phyloP scores from a whole-genome alignment of 2,329 filamentous ascomycete species.

The Stagonosporopsis rhizophila region DNA sequence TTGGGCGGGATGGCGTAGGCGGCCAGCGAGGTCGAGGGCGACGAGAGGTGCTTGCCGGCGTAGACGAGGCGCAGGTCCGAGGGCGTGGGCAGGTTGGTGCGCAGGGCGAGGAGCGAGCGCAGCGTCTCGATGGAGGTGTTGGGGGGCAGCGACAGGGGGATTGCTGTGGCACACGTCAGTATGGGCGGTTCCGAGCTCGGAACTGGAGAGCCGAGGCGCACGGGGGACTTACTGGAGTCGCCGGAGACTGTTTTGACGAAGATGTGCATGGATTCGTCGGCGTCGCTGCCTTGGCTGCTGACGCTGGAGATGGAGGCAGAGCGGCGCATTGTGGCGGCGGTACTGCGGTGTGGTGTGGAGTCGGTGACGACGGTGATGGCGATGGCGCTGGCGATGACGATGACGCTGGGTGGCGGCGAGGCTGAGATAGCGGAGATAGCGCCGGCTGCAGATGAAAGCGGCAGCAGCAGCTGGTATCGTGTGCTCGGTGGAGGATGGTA shows the following conservation, averaged over 20 bases:
- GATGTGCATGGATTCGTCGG: slow-evolving; percentile 64
- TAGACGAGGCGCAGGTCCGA: slow-evolving; percentile 63
- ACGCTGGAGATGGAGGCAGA: slow-evolving; percentile 52
- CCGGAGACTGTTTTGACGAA: slow-evolving; percentile 67
- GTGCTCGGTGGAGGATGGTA: background rate
- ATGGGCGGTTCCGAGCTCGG: slow-evolving; percentile 23
- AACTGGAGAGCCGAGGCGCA: slow-evolving; percentile 17
- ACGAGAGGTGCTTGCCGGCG: slow-evolving; percentile 63
- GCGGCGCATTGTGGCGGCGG: slow-evolving; percentile 47
- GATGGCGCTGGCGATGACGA: slow-evolving; percentile 7
- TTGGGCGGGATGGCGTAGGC: slow-evolving; percentile 58
- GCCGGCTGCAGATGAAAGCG: slow-evolving; percentile 16
- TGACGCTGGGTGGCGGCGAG: slow-evolving; percentile 10
- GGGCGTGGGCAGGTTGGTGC: slow-evolving; percentile 59
- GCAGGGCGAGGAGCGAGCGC: slow-evolving; percentile 63
- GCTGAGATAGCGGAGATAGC: slow-evolving; percentile 26
- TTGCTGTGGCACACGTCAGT: slow-evolving; percentile 54
- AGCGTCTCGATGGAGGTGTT: slow-evolving; percentile 64
- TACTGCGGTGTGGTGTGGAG: background rate
- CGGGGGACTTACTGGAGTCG: slow-evolving; percentile 57
- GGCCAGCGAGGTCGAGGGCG: slow-evolving; percentile 53
- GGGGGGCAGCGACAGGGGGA: slow-evolving; percentile 62
- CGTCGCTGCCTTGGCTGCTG: slow-evolving; percentile 52
- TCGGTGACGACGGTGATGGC: slow-evolving; percentile 6
- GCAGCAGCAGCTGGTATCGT: slow-evolving; percentile 10